These are phyloP conservation scores for Trichocladium uniseriatum DNA, from an alignment of 495 filamentous ascomycete species.

Conservation along the genomic window DNA sequence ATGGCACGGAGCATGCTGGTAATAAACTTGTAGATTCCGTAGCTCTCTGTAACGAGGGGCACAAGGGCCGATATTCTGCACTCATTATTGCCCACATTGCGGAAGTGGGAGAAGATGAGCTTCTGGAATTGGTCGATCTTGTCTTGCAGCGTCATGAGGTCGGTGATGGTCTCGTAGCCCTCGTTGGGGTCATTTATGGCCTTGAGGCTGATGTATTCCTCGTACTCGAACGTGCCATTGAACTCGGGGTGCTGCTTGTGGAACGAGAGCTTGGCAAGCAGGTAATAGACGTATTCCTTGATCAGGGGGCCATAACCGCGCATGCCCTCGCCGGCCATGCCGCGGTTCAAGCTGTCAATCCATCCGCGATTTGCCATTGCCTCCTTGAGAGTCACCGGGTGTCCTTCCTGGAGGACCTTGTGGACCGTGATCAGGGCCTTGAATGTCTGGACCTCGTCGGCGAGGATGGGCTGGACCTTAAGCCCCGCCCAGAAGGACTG, in stretches of 20 bases:
- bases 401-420: slow-evolving; percentile 94
- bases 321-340: slow-evolving; percentile 74
- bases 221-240: slow-evolving; percentile 97
- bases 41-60: slow-evolving; percentile 91
- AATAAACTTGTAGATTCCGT: slow-evolving; percentile 95
- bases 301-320: slow-evolving; percentile 89
- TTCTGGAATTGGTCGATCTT: slow-evolving; percentile 98
- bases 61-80: slow-evolving; percentile 92
- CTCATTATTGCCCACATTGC: slow-evolving; percentile 83
- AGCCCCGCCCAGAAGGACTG: slow-evolving; percentile 94
- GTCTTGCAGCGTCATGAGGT: slow-evolving; percentile 93
- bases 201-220: slow-evolving; percentile 97
- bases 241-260: slow-evolving; percentile 96
- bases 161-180: slow-evolving; percentile 95
- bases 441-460: slow-evolving; percentile 92
- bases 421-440: slow-evolving; percentile 89
- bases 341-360: slow-evolving; percentile 86
- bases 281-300: slow-evolving; percentile 88
- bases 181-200: slow-evolving; percentile 98
- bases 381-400: slow-evolving; percentile 76
- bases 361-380: slow-evolving; percentile 81
- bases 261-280: slow-evolving; percentile 86
- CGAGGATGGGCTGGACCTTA: slow-evolving; percentile 98
- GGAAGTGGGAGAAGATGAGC: slow-evolving; percentile 92
- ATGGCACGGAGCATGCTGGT: slow-evolving; percentile 93